Evolutionary conservation across 2,329 filamentous ascomycete species (phyloP).

Genomic region (Aspergillus arachidicola): DNA sequence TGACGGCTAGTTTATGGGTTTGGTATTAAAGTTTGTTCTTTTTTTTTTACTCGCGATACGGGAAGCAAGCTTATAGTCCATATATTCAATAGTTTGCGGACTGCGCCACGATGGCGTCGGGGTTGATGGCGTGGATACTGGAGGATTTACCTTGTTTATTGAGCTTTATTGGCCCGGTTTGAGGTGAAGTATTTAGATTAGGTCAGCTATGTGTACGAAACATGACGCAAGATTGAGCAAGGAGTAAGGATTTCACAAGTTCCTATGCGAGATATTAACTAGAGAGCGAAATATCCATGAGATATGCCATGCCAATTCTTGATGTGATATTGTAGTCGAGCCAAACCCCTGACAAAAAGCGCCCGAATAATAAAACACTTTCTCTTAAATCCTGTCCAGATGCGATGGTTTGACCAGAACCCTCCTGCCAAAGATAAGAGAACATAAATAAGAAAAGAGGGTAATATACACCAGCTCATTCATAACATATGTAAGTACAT

Average conservation of each 20-base stretch:
- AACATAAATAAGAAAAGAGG: conserved; percentile 3
- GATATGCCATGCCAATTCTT: not conserved
- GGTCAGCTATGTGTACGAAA: not conserved
- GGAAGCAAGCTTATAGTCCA: not conserved
- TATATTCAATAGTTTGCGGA: not conserved
- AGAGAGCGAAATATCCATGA: not conserved
- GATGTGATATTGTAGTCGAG: conserved; percentile 1
- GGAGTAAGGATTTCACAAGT: not conserved
- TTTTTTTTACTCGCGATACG: not conserved
- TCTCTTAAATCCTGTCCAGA: not conserved
- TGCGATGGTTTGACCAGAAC: not conserved
- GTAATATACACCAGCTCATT: not conserved
- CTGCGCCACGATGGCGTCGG: not conserved
- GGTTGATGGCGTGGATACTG: not conserved
- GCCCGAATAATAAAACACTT: not conserved
- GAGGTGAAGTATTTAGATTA: not conserved
- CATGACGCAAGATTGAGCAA: not conserved
- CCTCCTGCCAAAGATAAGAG: not conserved
- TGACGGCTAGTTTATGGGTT: no score
- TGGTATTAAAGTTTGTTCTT: not conserved
- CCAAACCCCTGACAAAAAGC: not conserved
- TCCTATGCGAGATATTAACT: not conserved
- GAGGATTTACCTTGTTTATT: not conserved
- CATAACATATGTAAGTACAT: conserved; percentile 4
- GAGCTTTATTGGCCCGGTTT: not conserved